A percentile compares a stretch with the other conserved stretches of the same genome.
phyloP scores from a whole-genome alignment of 352 stramenopile genomes.

The Globisporangium splendens region DNA sequence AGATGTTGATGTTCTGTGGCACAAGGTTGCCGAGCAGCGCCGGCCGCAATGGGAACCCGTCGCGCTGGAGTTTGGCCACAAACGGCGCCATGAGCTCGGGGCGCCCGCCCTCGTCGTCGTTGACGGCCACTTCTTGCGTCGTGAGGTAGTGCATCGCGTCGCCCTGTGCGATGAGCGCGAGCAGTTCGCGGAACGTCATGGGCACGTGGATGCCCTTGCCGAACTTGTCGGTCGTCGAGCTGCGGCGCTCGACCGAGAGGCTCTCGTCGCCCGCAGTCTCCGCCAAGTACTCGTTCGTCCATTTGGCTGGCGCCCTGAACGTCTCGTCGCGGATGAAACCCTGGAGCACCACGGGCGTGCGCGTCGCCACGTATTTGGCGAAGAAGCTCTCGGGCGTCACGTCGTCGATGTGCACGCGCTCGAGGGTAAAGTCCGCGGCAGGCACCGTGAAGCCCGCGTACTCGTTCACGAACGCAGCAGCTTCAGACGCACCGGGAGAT shows the following conservation, averaged over 20 bases:
- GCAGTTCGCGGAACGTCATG: constrained; percentile 76
- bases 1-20: constrained; percentile 95
- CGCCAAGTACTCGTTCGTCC: constrained; percentile 74
- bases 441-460: constrained; percentile 62
- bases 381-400: constrained; percentile 77
- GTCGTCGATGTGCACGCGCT: constrained; percentile 45
- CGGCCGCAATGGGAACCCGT: constrained; percentile 85
- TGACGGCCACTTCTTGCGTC: constrained; percentile 85
- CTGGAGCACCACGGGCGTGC: constrained; percentile 76
- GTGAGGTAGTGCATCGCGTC: constrained; percentile 88
- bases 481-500: too few relatives aligned
- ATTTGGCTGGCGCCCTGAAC: constrained; percentile 58
- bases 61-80: constrained; percentile 53
- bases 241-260: constrained; percentile 80
- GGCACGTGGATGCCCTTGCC: constrained; percentile 82
- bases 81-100: constrained; percentile 86
- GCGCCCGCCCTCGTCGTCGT: constrained; percentile 52
- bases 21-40: constrained; percentile 87
- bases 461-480: constrained; percentile 27
- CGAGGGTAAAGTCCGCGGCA: constrained; percentile 36
- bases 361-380: constrained; percentile 65
- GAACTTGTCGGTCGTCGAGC: constrained; percentile 65
- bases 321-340: constrained; percentile 53
- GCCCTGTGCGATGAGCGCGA: constrained; percentile 60
- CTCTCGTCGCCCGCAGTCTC: constrained; percentile 53